A percentile compares a stretch with the other conserved stretches of the same genome.
Evolutionary conservation across 1,284 basidiomycete genomes (phyloP).

Genomic region (Trichosporon sp.): DNA sequence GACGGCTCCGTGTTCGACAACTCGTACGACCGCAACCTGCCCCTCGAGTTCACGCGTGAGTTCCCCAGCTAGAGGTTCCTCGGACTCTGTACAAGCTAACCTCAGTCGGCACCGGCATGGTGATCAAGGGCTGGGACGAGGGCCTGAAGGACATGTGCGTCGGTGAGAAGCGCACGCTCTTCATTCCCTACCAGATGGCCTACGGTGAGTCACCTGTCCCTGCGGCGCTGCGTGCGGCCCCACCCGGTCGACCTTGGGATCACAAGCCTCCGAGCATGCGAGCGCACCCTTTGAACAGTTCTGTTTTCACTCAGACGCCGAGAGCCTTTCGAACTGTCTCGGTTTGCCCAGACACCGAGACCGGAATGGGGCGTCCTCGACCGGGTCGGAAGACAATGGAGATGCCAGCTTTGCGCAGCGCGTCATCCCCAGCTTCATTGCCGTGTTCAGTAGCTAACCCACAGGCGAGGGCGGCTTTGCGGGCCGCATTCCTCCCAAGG

Average conservation of each 20-base stretch:
- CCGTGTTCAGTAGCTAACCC: not conserved
- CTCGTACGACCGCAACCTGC: constrained; percentile 53
- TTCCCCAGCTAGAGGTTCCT: not conserved
- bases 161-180: constrained; percentile 84
- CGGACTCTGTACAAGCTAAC: not conserved
- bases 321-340: no score
- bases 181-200: constrained; percentile 69
- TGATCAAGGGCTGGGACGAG: constrained; percentile 53
- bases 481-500: constrained; percentile 69
- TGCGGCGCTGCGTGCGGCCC: not conserved
- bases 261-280: no score
- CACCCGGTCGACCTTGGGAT: no score
- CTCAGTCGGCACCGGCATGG: constrained; percentile 54
- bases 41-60: constrained; percentile 53
- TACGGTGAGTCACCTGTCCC: constrained; percentile 63
- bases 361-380: not conserved
- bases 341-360: no score
- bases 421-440: not conserved
- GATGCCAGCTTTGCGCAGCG: not conserved
- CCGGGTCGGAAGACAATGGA: not conserved
- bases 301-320: no score
- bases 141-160: constrained; percentile 69
- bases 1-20: constrained; percentile 56
- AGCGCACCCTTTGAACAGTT: no score
- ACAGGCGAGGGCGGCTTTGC: constrained; percentile 56